A percentile compares a stretch with the other conserved stretches of the same genome.
Evolutionary conservation across 805 yeast species (phyloP).

Genomic region (Saturnispora dispora): DNA sequence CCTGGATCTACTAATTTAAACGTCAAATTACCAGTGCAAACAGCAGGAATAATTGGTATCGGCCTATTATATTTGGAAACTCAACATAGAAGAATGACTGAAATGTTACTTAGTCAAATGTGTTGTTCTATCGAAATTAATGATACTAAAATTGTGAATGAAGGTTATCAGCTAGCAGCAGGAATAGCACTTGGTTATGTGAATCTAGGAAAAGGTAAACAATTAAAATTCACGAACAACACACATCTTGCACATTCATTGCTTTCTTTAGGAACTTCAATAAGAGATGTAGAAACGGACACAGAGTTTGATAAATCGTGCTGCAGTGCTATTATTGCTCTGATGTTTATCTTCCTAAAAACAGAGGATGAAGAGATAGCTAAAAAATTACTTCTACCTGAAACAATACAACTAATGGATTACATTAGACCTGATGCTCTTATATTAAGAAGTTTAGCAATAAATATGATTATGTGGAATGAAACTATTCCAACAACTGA

Average conservation of each 20-base stretch:
- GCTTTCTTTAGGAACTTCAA: constrained; percentile 46
- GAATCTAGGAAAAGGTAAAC: constrained; percentile 68
- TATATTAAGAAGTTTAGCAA: constrained; percentile 53
- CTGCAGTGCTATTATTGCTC: constrained; percentile 69
- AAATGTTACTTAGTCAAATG: constrained; percentile 63
- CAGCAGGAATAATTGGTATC: constrained; percentile 85
- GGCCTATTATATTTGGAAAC: constrained; percentile 75
- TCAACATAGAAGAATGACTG: constrained; percentile 81
- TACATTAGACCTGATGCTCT: constrained; percentile 75
- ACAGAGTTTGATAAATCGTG: constrained; percentile 53
- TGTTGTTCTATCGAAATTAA: constrained; percentile 43
- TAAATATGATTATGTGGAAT: constrained; percentile 67
- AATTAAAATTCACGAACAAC: constrained; percentile 41
- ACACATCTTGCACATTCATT: constrained; percentile 54
- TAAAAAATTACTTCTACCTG: constrained; percentile 49
- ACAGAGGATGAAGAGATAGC: constrained; percentile 57
- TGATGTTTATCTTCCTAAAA: constrained; percentile 64
- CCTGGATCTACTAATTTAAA: constrained; percentile 84
- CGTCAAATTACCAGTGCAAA: constrained; percentile 73
- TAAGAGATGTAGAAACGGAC: constrained; percentile 53
- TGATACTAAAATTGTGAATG: constrained; percentile 53
- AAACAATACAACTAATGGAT: constrained; percentile 48
- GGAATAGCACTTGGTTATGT: constrained; percentile 84
- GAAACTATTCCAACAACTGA: constrained; percentile 35
- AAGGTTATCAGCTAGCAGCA: constrained; percentile 77